Percentiles rank a stretch among this genome's conserved stretches.
Evolutionary conservation across 805 yeast genomes (phyloP).

Genomic region (Saturnispora diversa): DNA sequence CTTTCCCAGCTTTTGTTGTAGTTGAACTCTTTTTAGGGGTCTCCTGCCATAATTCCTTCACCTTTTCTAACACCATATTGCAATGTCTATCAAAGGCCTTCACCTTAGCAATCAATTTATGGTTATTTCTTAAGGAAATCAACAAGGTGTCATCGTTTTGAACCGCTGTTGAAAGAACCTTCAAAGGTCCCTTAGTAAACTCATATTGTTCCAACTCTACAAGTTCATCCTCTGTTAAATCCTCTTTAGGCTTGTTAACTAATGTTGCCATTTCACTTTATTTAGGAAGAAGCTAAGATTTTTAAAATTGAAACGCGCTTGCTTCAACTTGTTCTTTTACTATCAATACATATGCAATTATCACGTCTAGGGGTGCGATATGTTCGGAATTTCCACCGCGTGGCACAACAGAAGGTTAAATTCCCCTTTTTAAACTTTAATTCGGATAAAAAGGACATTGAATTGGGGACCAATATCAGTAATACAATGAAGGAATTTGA

Average conservation of each 20-base stretch:
- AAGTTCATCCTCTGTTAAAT: conserved; percentile 71
- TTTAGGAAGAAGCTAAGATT: too few relatives aligned
- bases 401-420: neutral
- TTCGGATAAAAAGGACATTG: conserved; percentile 8
- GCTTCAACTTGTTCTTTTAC: too few relatives aligned
- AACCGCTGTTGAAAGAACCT: conserved; percentile 77
- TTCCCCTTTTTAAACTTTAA: conserved; percentile 10
- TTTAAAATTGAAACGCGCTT: too few relatives aligned
- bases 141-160: conserved; percentile 58
- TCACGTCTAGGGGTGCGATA: too few relatives aligned
- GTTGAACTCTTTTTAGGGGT: conserved; percentile 24
- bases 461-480: conserved; percentile 9
- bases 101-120: conserved; percentile 81
- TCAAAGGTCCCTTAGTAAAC: conserved; percentile 83
- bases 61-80: conserved; percentile 86
- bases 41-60: conserved; percentile 63
- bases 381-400: neutral
- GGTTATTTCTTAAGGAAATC: conserved; percentile 87
- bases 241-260: conserved; percentile 66
- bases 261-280: conserved; percentile 50
- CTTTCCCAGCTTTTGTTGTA: conserved; percentile 12
- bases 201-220: conserved; percentile 83
- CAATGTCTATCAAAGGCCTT: conserved; percentile 96
- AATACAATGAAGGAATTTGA: conserved; percentile 10
- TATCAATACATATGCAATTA: too few relatives aligned